Evolutionary conservation across 495 filamentous ascomycete species (phyloP).

Genomic region (Astrothelium subdiscretum): DNA sequence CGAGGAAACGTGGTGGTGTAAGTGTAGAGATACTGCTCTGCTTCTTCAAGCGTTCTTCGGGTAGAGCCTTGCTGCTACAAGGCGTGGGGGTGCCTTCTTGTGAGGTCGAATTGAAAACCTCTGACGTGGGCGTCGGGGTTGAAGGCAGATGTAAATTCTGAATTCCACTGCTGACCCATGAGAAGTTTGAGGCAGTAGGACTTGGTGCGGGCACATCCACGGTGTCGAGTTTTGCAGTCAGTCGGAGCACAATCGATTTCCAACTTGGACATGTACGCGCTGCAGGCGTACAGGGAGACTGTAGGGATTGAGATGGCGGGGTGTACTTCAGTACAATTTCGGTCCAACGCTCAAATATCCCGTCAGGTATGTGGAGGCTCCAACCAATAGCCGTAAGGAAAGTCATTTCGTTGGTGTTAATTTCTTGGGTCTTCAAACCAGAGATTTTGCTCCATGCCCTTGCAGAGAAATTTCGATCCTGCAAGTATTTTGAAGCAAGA

Average conservation of each 20-base stretch:
- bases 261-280: slow-evolving; percentile 35
- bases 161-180: slow-evolving; percentile 6
- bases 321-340: slow-evolving; percentile 82
- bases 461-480: slow-evolving; percentile 95
- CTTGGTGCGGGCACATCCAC: slow-evolving; percentile 25
- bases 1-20: slow-evolving; percentile 24
- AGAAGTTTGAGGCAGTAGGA: slow-evolving; percentile 6
- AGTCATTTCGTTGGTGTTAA: slow-evolving; percentile 92
- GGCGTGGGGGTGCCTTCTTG: slow-evolving; percentile 28
- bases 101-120: slow-evolving; percentile 15
- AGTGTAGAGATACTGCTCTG: neutral
- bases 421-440: slow-evolving; percentile 76
- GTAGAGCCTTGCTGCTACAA: slow-evolving; percentile 8
- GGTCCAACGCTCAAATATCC: slow-evolving; percentile 81
- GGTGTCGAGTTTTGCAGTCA: slow-evolving; percentile 65
- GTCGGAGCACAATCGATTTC: slow-evolving; percentile 61
- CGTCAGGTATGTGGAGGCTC: slow-evolving; percentile 86
- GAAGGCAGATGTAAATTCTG: slow-evolving; percentile 1
- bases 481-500: slow-evolving; percentile 90
- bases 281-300: slow-evolving; percentile 32
- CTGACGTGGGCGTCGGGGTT: slow-evolving; percentile 8
- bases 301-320: slow-evolving; percentile 36
- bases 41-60: neutral
- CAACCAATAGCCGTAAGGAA: slow-evolving; percentile 85
- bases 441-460: slow-evolving; percentile 98